Conservation (phyloP, 2,329 filamentous ascomycete genomes). For the Byssoonygena ceratinophila region DNA sequence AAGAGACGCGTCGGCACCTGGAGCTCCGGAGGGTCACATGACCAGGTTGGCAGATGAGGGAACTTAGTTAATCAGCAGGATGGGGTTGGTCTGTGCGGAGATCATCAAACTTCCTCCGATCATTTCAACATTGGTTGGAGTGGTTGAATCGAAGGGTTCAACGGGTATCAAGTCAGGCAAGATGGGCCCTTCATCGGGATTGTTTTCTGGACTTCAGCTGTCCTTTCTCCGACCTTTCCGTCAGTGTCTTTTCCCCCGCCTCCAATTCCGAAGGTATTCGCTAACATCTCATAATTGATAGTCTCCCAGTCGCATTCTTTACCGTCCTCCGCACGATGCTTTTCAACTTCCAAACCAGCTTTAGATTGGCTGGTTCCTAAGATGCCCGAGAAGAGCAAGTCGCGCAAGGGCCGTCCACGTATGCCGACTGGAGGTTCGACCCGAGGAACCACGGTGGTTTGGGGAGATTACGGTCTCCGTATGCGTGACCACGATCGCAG, state of each 20-base stretch:
- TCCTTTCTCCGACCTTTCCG: conserved; percentile 27
- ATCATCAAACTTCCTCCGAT: conserved; percentile 5
- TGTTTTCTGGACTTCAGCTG: conserved; percentile 29
- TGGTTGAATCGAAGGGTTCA: background rate
- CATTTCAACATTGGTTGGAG: background rate
- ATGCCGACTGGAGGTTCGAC: conserved; percentile 83
- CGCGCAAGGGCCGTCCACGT: conserved; percentile 73
- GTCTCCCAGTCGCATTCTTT: conserved; percentile 15
- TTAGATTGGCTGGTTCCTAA: conserved; percentile 74
- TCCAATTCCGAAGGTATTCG: conserved; percentile 16
- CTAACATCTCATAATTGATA: conserved; percentile 17
- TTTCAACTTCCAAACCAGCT: conserved; percentile 57
- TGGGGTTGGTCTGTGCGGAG: background rate
- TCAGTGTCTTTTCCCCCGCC: conserved; percentile 19
- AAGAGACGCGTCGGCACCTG: conserved; percentile 1
- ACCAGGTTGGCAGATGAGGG: background rate
- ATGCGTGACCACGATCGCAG: conserved; percentile 90
- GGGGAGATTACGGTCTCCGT: conserved; percentile 90
- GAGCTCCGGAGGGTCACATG: too few relatives aligned
- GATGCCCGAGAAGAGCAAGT: conserved; percentile 72
- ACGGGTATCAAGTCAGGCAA: background rate
- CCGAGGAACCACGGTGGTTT: conserved; percentile 88
- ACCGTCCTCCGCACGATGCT: conserved; percentile 47
- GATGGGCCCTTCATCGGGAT: conserved; percentile 30
- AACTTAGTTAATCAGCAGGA: background rate